Evolutionary conservation across 805 yeast species (phyloP).

Genomic region (Saccharomycopsis fodiens): DNA sequence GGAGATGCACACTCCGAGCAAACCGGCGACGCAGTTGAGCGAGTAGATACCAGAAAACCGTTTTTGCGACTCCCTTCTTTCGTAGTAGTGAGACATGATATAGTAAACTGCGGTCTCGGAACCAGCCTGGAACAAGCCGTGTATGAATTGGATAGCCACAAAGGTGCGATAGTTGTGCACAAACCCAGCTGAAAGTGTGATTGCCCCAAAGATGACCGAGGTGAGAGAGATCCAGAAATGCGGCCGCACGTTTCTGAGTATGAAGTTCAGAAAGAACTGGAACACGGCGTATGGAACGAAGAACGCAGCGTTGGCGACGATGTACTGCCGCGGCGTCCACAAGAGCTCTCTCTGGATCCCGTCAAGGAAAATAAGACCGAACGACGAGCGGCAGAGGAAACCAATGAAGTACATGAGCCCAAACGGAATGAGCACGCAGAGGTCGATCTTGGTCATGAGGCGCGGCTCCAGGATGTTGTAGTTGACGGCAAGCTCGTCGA

Average conservation of each 20-base stretch:
- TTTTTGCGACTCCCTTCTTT: constrained; percentile 34
- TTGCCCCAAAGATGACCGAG: constrained; percentile 37
- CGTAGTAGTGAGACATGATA: constrained; percentile 36
- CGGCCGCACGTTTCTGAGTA: constrained; percentile 51
- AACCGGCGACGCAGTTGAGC: neutral
- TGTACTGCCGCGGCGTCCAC: constrained; percentile 51
- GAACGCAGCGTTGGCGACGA: constrained; percentile 57
- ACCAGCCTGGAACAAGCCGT: constrained; percentile 38
- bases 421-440: constrained; percentile 61
- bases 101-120: constrained; percentile 40
- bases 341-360: constrained; percentile 47
- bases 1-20: constrained; percentile 4
- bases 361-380: constrained; percentile 62
- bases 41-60: constrained; percentile 28
- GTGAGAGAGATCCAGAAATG: constrained; percentile 54
- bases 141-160: constrained; percentile 35
- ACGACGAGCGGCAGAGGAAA: constrained; percentile 65
- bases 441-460: constrained; percentile 55
- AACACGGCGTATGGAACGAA: constrained; percentile 55
- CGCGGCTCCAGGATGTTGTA: constrained; percentile 43
- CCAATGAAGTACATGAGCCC: constrained; percentile 61
- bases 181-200: constrained; percentile 38
- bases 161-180: constrained; percentile 33
- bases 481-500: constrained; percentile 31
- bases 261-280: constrained; percentile 55